These are phyloP conservation scores for Zymoseptoria brevis DNA, from an alignment of 2,329 filamentous ascomycete species.

Conservation along the genomic window DNA sequence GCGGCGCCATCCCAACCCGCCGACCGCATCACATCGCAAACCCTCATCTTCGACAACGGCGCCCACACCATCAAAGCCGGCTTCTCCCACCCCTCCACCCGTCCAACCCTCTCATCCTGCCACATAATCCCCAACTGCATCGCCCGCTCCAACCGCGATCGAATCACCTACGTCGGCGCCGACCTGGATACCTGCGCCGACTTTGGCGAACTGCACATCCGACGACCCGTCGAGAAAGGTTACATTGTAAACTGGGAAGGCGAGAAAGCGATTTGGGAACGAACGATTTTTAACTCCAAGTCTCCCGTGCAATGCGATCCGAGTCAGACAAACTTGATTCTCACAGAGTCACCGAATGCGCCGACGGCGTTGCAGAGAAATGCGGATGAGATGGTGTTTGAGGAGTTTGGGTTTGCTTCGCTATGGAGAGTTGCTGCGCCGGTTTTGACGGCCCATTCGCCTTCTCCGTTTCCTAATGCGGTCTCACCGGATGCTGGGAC, in stretches of 20 bases:
- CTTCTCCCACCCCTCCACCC: constrained; percentile 40
- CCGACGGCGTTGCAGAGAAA: constrained; percentile 75
- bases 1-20: constrained; percentile 7
- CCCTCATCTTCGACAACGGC: constrained; percentile 89
- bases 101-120: constrained; percentile 45
- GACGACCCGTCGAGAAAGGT: constrained; percentile 86
- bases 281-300: constrained; percentile 64
- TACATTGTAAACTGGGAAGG: constrained; percentile 96
- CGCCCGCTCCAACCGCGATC: constrained; percentile 67
- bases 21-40: constrained; percentile 32
- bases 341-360: constrained; percentile 80
- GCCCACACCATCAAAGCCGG: constrained; percentile 88
- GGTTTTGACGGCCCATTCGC: constrained; percentile 23
- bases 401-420: constrained; percentile 87
- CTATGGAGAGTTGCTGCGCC: constrained; percentile 55
- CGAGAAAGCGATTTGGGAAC: constrained; percentile 92
- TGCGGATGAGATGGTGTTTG: constrained; percentile 93
- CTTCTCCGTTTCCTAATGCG: constrained; percentile 30
- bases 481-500: constrained; percentile 15
- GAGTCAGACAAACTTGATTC: constrained; percentile 69
- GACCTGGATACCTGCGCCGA: constrained; percentile 74
- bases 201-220: constrained; percentile 80
- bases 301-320: constrained; percentile 55
- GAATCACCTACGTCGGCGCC: constrained; percentile 69
- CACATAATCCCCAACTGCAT: constrained; percentile 79